phyloP scores from a whole-genome alignment of 1,139 yeast species.

The Hyphopichia buzzinii region DNA sequence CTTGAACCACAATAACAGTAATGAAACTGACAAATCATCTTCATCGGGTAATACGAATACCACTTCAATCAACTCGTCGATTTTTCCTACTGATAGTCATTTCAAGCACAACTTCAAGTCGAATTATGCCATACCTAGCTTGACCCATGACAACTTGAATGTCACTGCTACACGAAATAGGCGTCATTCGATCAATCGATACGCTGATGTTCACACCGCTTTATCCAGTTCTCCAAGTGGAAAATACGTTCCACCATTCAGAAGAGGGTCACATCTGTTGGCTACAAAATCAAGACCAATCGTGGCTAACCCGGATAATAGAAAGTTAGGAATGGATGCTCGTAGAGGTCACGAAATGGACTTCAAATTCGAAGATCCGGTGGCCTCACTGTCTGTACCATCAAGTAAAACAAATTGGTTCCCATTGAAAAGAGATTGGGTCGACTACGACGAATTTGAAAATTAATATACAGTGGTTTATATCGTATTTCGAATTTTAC shows the following conservation, averaged over 20 bases:
- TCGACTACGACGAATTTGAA: slow-evolving; percentile 27
- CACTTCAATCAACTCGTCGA: slow-evolving; percentile 4
- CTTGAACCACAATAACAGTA: slow-evolving; percentile 4
- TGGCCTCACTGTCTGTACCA: slow-evolving; percentile 38
- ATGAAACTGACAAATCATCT: slow-evolving; percentile 2
- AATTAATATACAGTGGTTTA: too few relatives aligned
- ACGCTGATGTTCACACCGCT: slow-evolving; percentile 4
- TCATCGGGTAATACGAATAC: slow-evolving; percentile 4
- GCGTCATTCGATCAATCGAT: slow-evolving; percentile 3
- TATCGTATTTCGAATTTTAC: too few relatives aligned
- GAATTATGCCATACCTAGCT: slow-evolving; percentile 12
- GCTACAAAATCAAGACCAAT: slow-evolving; percentile 2
- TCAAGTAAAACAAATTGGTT: slow-evolving; percentile 41
- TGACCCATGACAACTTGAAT: neutral
- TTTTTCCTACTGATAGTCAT: slow-evolving; percentile 3
- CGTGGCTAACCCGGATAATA: slow-evolving; percentile 11
- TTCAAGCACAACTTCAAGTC: slow-evolving; percentile 12
- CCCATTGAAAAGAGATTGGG: slow-evolving; percentile 32
- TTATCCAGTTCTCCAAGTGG: slow-evolving; percentile 37
- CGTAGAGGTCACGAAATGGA: neutral
- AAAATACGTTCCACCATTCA: slow-evolving; percentile 70
- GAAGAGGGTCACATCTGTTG: slow-evolving; percentile 45
- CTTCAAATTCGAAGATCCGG: neutral
- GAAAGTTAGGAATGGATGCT: slow-evolving; percentile 6
- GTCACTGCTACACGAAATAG: neutral